Conservation (phyloP, 768 basidiomycete genomes). For the Serendipita sp. region DNA sequence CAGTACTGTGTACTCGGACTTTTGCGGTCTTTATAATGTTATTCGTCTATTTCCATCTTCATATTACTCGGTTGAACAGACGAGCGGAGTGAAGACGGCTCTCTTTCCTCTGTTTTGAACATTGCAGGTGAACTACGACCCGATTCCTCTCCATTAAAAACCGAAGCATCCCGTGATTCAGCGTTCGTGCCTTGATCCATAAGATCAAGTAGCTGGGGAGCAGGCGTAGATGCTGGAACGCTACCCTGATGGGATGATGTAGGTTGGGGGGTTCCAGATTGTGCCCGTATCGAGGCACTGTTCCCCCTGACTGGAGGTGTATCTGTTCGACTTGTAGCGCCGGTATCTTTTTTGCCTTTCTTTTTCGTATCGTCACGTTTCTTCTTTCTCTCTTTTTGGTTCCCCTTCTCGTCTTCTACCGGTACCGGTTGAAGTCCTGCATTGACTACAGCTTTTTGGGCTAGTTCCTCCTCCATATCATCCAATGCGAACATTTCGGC, state of each 20-base stretch:
- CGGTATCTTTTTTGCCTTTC: not conserved
- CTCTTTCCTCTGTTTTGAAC: not conserved
- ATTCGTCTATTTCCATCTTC: not conserved
- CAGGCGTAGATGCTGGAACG: not conserved
- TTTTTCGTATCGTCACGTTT: constrained; percentile 9
- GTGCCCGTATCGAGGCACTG: not conserved
- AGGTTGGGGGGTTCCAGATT: not conserved
- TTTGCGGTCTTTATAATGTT: not conserved
- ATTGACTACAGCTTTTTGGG: constrained; percentile 18
- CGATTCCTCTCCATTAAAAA: too few relatives aligned
- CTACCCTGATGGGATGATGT: not conserved
- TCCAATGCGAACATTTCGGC: constrained; percentile 67
- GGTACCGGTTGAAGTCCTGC: constrained; percentile 6
- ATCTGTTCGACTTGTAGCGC: not conserved
- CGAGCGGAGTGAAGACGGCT: not conserved
- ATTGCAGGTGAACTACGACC: not conserved
- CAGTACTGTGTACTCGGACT: not conserved
- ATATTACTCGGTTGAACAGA: not conserved
- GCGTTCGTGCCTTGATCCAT: too few relatives aligned
- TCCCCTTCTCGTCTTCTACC: not conserved
- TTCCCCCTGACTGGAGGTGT: not conserved
- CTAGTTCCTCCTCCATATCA: constrained; percentile 57
- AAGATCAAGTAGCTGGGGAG: not conserved
- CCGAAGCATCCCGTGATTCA: too few relatives aligned
- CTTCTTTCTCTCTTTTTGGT: constrained; percentile 9